These are phyloP conservation scores for Aspergillus luchuensis DNA, from an alignment of 2,329 filamentous ascomycete species.

Conservation along the genomic window DNA sequence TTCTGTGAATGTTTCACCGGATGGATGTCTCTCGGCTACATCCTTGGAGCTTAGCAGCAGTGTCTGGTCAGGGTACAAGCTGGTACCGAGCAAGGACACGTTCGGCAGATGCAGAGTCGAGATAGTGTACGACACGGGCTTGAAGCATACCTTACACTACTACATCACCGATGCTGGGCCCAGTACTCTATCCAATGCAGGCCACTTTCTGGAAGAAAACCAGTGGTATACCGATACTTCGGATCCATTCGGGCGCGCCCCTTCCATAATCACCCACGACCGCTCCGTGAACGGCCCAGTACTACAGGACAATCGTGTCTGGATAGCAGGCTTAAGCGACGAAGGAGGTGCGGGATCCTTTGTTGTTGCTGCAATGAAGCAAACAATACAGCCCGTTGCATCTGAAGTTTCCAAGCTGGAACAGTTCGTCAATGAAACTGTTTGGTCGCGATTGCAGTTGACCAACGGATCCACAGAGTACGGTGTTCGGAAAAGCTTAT, in stretches of 20 bases:
- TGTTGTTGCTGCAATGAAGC: conserved; percentile 59
- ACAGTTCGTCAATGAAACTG: conserved; percentile 54
- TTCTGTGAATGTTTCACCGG: background rate
- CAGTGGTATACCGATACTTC: conserved; percentile 55
- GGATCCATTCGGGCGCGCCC: conserved; percentile 58
- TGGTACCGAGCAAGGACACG: conserved; percentile 41
- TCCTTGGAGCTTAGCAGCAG: background rate
- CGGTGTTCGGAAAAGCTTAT: conserved; percentile 57
- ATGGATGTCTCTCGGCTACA: background rate
- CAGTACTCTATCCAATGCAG: conserved; percentile 50
- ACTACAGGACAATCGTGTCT: conserved; percentile 53
- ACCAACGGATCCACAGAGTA: conserved; percentile 36
- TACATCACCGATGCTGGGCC: conserved; percentile 54
- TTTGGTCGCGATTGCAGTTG: conserved; percentile 54
- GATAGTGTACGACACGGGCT: conserved; percentile 52
- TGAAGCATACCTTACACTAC: conserved; percentile 59
- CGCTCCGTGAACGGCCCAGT: conserved; percentile 35
- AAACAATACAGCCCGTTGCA: conserved; percentile 53
- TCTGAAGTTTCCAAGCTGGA: conserved; percentile 57
- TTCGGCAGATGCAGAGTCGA: conserved; percentile 56
- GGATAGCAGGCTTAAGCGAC: conserved; percentile 63
- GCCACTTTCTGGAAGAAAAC: conserved; percentile 56
- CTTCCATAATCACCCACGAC: conserved; percentile 62
- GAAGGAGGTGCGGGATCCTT: conserved; percentile 61
- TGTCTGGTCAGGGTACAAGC: conserved; percentile 38